Conservation (phyloP, 768 basidiomycete species). For the Suillus sp. region DNA sequence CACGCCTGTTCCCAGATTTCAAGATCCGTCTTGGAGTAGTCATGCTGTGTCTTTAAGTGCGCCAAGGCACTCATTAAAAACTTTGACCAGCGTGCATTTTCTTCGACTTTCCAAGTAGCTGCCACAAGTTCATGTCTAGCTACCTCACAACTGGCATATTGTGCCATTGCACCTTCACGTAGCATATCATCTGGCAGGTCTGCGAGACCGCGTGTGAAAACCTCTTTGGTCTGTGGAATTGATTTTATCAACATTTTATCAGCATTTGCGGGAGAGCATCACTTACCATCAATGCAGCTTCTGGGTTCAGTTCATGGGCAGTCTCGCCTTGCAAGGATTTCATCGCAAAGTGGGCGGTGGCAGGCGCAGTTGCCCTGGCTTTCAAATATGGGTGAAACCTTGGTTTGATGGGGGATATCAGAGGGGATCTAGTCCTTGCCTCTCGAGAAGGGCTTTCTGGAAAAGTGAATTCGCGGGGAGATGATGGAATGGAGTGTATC, state of each 20-base stretch:
- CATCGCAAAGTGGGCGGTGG: not conserved
- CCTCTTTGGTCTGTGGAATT: not conserved
- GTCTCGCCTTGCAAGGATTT: not conserved
- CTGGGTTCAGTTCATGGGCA: not conserved
- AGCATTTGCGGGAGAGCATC: not conserved
- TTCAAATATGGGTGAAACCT: not conserved
- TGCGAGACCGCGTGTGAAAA: not conserved
- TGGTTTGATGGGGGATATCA: not conserved
- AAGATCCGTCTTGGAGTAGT: not conserved
- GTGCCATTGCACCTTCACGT: not conserved
- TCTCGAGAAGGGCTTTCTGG: no score
- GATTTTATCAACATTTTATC: no score
- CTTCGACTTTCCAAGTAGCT: conserved; percentile 8
- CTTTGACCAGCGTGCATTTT: not conserved
- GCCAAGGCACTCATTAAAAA: not conserved
- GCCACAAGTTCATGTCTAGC: not conserved
- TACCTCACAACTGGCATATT: conserved; percentile 1
- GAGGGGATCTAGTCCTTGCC: not conserved
- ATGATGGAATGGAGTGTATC: no score
- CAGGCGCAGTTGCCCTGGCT: not conserved
- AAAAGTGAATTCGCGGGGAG: no score
- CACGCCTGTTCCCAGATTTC: not conserved
- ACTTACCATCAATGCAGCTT: not conserved
- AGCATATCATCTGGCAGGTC: conserved; percentile 7
- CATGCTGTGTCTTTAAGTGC: not conserved